Conservation (phyloP, 179 eudicot genomes). For the Silene noctiflora region DNA sequence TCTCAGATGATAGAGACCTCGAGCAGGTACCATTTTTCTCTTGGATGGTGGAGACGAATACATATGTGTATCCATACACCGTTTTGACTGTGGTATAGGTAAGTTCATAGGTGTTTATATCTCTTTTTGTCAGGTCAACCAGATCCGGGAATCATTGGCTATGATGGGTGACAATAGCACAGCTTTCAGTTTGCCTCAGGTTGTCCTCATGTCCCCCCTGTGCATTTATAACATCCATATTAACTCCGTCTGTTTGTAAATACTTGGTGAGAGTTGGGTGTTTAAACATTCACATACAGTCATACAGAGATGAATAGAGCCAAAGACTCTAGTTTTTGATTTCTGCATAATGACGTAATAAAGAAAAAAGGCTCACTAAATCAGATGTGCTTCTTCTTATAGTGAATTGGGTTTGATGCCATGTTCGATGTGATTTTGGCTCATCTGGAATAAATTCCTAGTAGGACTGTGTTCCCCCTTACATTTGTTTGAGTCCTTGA, state of each 20-base stretch:
- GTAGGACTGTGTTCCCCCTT: not conserved
- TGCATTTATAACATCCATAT: not conserved
- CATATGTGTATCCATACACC: not conserved
- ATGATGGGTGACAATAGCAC: conserved; percentile 95
- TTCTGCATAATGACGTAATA: not conserved
- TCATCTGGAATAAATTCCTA: too few relatives aligned
- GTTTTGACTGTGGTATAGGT: not conserved
- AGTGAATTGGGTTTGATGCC: not conserved
- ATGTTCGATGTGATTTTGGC: not conserved
- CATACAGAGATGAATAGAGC: not conserved
- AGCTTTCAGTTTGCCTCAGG: conserved; percentile 97
- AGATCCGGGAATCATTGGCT: conserved; percentile 89
- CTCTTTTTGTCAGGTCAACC: conserved; percentile 61
- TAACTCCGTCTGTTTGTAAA: not conserved
- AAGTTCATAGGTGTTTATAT: conserved; percentile 1
- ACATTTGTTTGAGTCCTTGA: too few relatives aligned
- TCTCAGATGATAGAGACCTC: conserved; percentile 79
- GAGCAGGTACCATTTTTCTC: conserved; percentile 55
- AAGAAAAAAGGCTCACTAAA: not conserved
- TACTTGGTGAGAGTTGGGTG: not conserved
- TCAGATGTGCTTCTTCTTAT: not conserved
- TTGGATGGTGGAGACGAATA: not conserved
- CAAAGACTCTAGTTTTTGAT: not conserved
- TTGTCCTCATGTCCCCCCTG: conserved; percentile 29
- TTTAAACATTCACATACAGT: too few relatives aligned